Evolutionary conservation across 2,329 filamentous ascomycete genomes (phyloP).

Genomic region (Paramyrothecium roridum): DNA sequence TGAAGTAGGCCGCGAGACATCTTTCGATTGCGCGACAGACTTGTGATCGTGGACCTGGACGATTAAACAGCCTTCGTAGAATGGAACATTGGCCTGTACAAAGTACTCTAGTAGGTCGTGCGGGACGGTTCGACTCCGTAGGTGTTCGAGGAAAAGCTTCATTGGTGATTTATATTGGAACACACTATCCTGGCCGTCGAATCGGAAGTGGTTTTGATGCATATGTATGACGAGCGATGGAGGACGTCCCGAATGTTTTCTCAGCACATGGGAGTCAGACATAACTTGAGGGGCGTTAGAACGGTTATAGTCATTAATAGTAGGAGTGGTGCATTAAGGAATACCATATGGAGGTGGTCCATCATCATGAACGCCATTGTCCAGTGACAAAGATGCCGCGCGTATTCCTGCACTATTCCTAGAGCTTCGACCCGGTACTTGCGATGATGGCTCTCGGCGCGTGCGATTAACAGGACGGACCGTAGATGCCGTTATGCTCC

Average conservation of each 20-base stretch:
- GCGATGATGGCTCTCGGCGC: constrained; percentile 52
- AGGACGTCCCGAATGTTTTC: constrained; percentile 69
- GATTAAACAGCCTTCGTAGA: constrained; percentile 94
- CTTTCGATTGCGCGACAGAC: constrained; percentile 59
- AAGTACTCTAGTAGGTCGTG: constrained; percentile 86
- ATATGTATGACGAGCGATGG: constrained; percentile 87
- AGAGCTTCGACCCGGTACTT: constrained; percentile 42
- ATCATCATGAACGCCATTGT: constrained; percentile 31
- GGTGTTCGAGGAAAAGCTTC: constrained; percentile 74
- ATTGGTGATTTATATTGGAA: constrained; percentile 93
- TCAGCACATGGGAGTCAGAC: constrained; percentile 75
- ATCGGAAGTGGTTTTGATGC: constrained; percentile 80
- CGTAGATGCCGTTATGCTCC: constrained; percentile 34
- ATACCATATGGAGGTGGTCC: constrained; percentile 54
- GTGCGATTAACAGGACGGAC: constrained; percentile 53
- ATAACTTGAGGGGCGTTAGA: constrained; percentile 52
- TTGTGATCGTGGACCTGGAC: constrained; percentile 92
- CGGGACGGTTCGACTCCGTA: constrained; percentile 74
- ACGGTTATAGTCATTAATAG: not conserved
- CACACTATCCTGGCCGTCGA: constrained; percentile 90
- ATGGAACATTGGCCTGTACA: constrained; percentile 65
- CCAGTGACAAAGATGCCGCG: constrained; percentile 45
- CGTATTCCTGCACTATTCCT: constrained; percentile 49
- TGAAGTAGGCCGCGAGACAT: constrained; percentile 45
- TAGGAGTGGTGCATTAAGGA: not conserved